phyloP scores from a whole-genome alignment of 2,329 filamentous ascomycete genomes.

The Colletotrichum sp. region DNA sequence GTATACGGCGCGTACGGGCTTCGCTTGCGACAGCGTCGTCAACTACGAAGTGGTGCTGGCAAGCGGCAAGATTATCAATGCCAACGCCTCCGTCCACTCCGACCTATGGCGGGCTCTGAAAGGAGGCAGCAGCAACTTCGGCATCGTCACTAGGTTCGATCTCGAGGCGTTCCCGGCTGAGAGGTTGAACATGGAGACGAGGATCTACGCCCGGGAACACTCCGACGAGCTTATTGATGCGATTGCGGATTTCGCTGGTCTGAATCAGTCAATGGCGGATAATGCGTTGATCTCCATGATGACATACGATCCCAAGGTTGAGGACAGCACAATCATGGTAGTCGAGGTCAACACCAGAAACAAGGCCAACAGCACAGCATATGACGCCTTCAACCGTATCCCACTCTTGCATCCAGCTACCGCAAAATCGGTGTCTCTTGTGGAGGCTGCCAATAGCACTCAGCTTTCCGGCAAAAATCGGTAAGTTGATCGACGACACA shows the following conservation, averaged over 20 bases:
- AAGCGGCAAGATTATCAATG: constrained; percentile 43
- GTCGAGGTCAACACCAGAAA: not conserved
- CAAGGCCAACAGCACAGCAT: not conserved
- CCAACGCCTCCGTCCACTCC: constrained; percentile 34
- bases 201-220: not conserved
- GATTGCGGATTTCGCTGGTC: not conserved
- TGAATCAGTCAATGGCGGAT: not conserved
- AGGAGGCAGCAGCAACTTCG: constrained; percentile 53
- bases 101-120: constrained; percentile 50
- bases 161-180: not conserved
- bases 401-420: not conserved
- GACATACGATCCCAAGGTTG: not conserved
- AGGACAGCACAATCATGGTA: not conserved
- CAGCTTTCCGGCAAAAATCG: not conserved
- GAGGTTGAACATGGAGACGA: not conserved
- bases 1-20: constrained; percentile 33
- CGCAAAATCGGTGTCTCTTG: not conserved
- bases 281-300: not conserved
- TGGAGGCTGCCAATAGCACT: not conserved
- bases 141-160: constrained; percentile 34
- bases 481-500: not conserved
- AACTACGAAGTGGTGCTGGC: constrained; percentile 49
- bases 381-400: not conserved
- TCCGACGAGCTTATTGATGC: not conserved
- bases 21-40: constrained; percentile 43